Evolutionary conservation across 2,329 filamentous ascomycete species (phyloP).

Genomic region (Daldinia eschscholtzii): DNA sequence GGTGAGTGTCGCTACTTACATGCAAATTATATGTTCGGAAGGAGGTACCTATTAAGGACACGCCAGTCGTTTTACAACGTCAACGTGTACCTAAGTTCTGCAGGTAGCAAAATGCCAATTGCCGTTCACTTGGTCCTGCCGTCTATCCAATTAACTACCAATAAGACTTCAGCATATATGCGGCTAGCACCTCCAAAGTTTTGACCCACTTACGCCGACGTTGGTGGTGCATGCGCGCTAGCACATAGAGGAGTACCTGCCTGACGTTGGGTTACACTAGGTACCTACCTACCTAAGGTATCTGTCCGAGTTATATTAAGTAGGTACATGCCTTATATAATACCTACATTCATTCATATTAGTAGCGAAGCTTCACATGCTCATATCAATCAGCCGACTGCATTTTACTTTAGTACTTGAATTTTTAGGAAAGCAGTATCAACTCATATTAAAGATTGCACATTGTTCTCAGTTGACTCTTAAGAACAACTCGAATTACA

Average conservation of each 20-base stretch:
- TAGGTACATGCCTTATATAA: slow-evolving; percentile 10
- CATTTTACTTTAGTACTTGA: background rate
- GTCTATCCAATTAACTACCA: slow-evolving; percentile 12
- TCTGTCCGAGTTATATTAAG: slow-evolving; percentile 6
- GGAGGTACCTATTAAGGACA: slow-evolving; percentile 30
- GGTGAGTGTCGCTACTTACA: slow-evolving; percentile 9
- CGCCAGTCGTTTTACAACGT: slow-evolving; percentile 17
- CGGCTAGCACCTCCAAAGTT: slow-evolving; percentile 7
- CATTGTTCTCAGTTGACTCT: background rate
- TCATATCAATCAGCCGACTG: background rate
- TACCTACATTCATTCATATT: slow-evolving; percentile 1
- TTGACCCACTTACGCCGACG: slow-evolving; percentile 1
- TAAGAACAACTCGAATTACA: background rate
- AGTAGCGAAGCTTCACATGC: background rate
- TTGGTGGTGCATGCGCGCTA: background rate
- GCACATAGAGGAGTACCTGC: slow-evolving; percentile 4
- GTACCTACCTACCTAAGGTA: slow-evolving; percentile 12
- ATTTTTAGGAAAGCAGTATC: background rate
- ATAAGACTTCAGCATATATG: slow-evolving; percentile 11
- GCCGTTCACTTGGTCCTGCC: slow-evolving; percentile 12
- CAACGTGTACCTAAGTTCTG: slow-evolving; percentile 21
- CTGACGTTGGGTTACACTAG: slow-evolving; percentile 6
- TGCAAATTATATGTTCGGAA: slow-evolving; percentile 16
- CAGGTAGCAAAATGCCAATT: slow-evolving; percentile 16
- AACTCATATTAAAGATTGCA: background rate